Base-by-base conservation (phyloP, 2,329 filamentous ascomycete genomes). In the Fusarium sp. region DNA sequence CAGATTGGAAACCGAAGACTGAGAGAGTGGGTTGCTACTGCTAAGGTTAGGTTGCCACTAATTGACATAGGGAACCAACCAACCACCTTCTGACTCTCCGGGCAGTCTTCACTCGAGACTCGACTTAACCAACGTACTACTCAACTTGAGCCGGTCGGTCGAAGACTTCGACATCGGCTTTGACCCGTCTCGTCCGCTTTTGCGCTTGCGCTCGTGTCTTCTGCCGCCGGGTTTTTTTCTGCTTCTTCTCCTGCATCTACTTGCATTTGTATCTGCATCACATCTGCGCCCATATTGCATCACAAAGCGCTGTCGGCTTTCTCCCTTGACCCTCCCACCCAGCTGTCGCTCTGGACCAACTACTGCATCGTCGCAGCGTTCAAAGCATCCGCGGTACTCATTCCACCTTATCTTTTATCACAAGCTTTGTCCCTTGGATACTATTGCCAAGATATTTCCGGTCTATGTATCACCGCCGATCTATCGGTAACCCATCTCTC, bases 1-100 rank as follows among this genome's bases (percentile, higher is more conserved):
- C n/a, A 65, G 37, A 60, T 37, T 53, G 47, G 29, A 48, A 57
- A 46, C 54, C 59, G 51, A 47, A 37, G 37, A 46, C 32, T 52
- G 49, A 22, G 34, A 6, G 18, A 6, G 24, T 34, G 32, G 24
- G 32, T 24, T 52, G 18, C 24, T 27, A 24, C 34, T 51, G 48
- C 29, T 45, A 41, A 58, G 45, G 51, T 57, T 57, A 46, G 51
- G 60, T 49, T 63, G 44, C 53, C 74, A 60, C 54, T 62, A 72
- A 52, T 51, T 65, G 55, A 67, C 72, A 70, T 69, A 62, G 7
- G 29, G 63, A 64, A 72, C 72, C 72, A n/a, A 30, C 45, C 71
- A 75, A 66, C 70, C 72, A 72, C 68, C 72, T 68, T 67, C 34
- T 22, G 37, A 34, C 22, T 52, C 48, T 52, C n/a, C 32, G 20